A percentile compares a stretch with the other conserved stretches of the same genome.
Conservation (phyloP, 495 filamentous ascomycete genomes). For the Hypoxylon crocopeplum region DNA sequence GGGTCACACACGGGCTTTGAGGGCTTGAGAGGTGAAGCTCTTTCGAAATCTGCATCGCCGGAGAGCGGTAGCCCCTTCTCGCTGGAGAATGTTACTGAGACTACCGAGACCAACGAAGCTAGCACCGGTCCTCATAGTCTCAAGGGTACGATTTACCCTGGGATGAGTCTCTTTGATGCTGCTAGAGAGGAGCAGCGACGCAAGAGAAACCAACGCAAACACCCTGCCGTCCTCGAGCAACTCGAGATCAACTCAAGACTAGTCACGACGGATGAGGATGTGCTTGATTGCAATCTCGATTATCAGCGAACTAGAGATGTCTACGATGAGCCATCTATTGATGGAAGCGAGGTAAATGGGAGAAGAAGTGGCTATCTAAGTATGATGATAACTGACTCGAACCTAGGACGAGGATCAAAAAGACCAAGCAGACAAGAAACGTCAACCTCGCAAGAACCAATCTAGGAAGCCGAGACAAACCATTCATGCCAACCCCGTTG, state of each 20-base stretch:
- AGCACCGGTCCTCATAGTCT: slow-evolving; percentile 57
- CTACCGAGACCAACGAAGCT: slow-evolving; percentile 37
- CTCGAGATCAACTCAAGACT: slow-evolving; percentile 72
- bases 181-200: slow-evolving; percentile 78
- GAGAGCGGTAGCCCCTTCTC: slow-evolving; percentile 42
- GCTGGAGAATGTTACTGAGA: slow-evolving; percentile 40
- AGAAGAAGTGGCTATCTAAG: neutral
- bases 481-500: too few species aligned
- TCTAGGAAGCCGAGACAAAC: slow-evolving; percentile 1
- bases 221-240: slow-evolving; percentile 68
- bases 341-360: slow-evolving; percentile 55
- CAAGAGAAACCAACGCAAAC: slow-evolving; percentile 88
- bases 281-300: slow-evolving; percentile 66
- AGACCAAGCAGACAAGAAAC: slow-evolving; percentile 28
- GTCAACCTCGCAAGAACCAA: slow-evolving; percentile 38
- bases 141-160: slow-evolving; percentile 80
- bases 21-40: slow-evolving; percentile 18
- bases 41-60: slow-evolving; percentile 38
- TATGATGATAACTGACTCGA: slow-evolving; percentile 5
- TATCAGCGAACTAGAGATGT: slow-evolving; percentile 60
- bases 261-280: slow-evolving; percentile 74
- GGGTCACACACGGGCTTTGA: slow-evolving; percentile 2
- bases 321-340: slow-evolving; percentile 55
- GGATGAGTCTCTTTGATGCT: slow-evolving; percentile 89
- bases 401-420: slow-evolving; percentile 28